phyloP scores from a whole-genome alignment of 1,139 yeast genomes.

The Zygosaccharomyces sapae region DNA sequence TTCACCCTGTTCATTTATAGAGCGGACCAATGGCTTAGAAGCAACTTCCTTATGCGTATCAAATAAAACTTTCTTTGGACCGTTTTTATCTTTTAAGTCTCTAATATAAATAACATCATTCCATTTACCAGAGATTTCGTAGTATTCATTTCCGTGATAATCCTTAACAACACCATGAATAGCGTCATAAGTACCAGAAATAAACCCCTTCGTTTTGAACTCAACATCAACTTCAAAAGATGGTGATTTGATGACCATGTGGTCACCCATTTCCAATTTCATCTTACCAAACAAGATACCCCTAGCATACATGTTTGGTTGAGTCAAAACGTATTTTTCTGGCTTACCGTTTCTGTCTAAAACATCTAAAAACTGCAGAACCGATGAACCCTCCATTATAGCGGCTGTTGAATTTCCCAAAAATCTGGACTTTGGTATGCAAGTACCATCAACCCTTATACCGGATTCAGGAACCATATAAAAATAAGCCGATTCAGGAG shows the following conservation, averaged over 20 bases:
- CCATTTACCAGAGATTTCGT: conserved; percentile 85
- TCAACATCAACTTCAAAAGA: conserved; percentile 74
- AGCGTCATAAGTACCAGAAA: conserved; percentile 87
- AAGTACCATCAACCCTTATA: conserved; percentile 83
- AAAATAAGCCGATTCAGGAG: conserved; percentile 95
- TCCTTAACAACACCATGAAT: conserved; percentile 71
- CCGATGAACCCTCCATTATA: conserved; percentile 88
- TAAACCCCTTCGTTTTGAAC: conserved; percentile 91
- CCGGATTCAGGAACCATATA: conserved; percentile 76
- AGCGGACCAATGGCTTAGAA: conserved; percentile 65
- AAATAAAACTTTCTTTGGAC: conserved; percentile 49
- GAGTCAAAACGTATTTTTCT: conserved; percentile 73
- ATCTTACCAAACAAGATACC: conserved; percentile 88
- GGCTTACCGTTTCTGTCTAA: conserved; percentile 44
- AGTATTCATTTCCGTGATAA: conserved; percentile 51
- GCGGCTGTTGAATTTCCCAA: conserved; percentile 96
- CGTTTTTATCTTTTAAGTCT: conserved; percentile 44
- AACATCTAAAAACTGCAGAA: conserved; percentile 64
- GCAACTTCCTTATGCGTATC: conserved; percentile 58
- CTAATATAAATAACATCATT: conserved; percentile 76
- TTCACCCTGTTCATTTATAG: conserved; percentile 71
- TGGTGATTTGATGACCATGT: conserved; percentile 67
- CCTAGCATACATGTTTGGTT: conserved; percentile 94
- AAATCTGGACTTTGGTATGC: conserved; percentile 81
- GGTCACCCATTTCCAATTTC: conserved; percentile 89